Base-by-base conservation (phyloP, 306 rosid genomes). In the Clitoria ternatea region DNA sequence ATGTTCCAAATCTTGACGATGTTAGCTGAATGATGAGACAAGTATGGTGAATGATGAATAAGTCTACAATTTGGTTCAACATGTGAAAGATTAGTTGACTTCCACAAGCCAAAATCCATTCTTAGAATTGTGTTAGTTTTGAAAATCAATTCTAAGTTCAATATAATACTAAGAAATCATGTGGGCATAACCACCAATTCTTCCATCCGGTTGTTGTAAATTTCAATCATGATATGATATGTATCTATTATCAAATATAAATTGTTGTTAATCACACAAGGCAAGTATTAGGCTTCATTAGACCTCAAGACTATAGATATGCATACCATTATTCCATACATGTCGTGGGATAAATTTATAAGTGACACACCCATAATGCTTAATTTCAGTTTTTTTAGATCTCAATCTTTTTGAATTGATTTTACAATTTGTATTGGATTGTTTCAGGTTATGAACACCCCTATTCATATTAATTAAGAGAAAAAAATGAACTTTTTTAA, bases 1-100 rank as follows among this genome's bases (percentile, higher is more conserved):
- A 78, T 7, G 64, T 70, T 49, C 86, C 81, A 70, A 78, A 78
- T 65, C 60, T 78, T n/a, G 40, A n/a, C 8, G 80, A 78, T 18
- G 71, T 42, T 78, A 55, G 62, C 44, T 76, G 78, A 53, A 43
- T 26, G 76, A 73, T 52, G 37, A 23, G 49, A 32, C 39, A 20
- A n/a, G 14, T 13, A 60, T 69, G 49, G 29, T 56, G 40, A 80
- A 27, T 32, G 60, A 22, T 63, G 7, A 24, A 17, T 22, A 10
- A 11, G 3, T 17, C 29, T 44, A 60, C 60, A 27, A 60, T n/a
- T 23, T 24, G 35, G 43, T 14, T 45, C 40, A 57, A 12, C 15
- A 39, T 39, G 43, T 17, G 4, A 55, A 29, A 20, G 39, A 7
- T 7, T n/a, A 48, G 9, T n/a, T n/a, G 36, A 9, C 10, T 10